Conservation (phyloP, 257 asterid genomes). For the Fraxinus cuspidata region DNA sequence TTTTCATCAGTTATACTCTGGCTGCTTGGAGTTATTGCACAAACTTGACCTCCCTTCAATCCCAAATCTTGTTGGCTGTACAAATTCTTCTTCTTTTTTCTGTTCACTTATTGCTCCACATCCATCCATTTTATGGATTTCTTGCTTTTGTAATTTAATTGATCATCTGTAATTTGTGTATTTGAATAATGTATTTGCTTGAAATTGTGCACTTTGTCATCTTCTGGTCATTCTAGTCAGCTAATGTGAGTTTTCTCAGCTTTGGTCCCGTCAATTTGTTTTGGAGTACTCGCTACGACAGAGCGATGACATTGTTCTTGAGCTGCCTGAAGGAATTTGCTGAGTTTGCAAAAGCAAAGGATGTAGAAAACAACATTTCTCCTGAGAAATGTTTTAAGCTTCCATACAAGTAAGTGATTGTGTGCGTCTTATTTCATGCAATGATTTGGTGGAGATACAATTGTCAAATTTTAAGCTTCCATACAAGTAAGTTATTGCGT, state of each 20-base stretch:
- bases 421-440: background rate
- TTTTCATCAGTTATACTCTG: background rate
- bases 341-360: slow-evolving; percentile 88
- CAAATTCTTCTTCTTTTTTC: slow-evolving; percentile 3
- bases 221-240: background rate
- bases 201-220: background rate
- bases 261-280: slow-evolving; percentile 59
- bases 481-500: too few species aligned
- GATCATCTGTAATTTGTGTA: background rate
- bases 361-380: slow-evolving; percentile 85
- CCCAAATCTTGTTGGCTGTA: background rate
- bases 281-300: slow-evolving; percentile 3
- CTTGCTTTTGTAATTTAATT: background rate
- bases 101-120: background rate
- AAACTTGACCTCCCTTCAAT: slow-evolving; percentile 7
- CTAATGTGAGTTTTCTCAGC: background rate
- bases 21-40: slow-evolving; percentile 4
- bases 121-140: slow-evolving; percentile 6
- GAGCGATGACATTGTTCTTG: background rate
- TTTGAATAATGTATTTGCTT: background rate
- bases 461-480: too few species aligned
- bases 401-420: slow-evolving; percentile 81
- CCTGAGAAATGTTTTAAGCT: slow-evolving; percentile 86
- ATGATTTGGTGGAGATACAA: background rate
- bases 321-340: slow-evolving; percentile 92